Conservation (phyloP, 495 filamentous ascomycete genomes). For the Trichoderma gamsii region DNA sequence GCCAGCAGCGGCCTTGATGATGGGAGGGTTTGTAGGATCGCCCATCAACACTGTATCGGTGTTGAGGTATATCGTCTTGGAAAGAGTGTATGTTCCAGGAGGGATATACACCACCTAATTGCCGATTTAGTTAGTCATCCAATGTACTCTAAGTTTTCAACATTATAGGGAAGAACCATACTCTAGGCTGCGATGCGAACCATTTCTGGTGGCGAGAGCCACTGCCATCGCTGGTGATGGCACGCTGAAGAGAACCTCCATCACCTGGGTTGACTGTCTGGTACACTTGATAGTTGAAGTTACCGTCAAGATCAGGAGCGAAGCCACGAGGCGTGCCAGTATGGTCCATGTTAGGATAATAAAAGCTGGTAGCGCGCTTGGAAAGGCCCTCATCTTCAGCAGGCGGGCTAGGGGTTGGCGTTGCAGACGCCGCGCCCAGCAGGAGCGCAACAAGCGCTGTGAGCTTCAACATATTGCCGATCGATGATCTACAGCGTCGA, state of each 20-base stretch:
- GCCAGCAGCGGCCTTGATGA: conserved; percentile 51
- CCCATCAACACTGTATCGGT: conserved; percentile 59
- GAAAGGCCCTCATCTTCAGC: background rate
- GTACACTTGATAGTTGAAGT: conserved; percentile 11
- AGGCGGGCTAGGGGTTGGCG: background rate
- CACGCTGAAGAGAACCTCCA: background rate
- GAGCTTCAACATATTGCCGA: conserved; percentile 5
- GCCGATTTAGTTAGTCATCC: background rate
- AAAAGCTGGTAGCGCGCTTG: conserved; percentile 6
- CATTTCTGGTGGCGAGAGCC: background rate
- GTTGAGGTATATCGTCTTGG: conserved; percentile 47
- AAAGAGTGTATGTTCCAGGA: conserved; percentile 56
- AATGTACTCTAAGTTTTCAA: background rate
- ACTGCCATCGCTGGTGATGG: conserved; percentile 2
- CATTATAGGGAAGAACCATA: background rate
- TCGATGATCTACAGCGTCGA: conserved; percentile 9
- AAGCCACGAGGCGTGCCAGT: background rate
- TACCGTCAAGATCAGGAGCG: conserved; percentile 2
- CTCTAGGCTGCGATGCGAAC: conserved; percentile 1
- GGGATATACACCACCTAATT: conserved; percentile 55
- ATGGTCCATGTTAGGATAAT: conserved; percentile 6
- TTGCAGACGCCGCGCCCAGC: conserved; percentile 6
- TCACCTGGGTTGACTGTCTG: conserved; percentile 5
- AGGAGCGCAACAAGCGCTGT: background rate
- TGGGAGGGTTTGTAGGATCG: conserved; percentile 59